These are phyloP conservation scores for Aquilaria sinensis DNA, from an alignment of 345 rosid species.

Conservation along the genomic window DNA sequence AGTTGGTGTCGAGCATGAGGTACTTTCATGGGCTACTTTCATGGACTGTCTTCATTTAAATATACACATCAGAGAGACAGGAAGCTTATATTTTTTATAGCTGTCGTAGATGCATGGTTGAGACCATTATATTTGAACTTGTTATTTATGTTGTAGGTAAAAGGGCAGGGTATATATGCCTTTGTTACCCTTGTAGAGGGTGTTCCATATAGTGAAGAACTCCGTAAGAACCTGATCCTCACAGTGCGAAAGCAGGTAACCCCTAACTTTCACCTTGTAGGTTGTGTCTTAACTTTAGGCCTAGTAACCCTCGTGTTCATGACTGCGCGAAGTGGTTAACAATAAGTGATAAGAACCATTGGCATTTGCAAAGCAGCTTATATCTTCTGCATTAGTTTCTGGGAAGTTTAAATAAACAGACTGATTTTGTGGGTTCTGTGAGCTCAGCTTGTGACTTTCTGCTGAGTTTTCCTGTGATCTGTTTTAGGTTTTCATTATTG, in stretches of 20 bases:
- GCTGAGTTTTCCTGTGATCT: not conserved
- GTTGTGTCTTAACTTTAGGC: too few species aligned
- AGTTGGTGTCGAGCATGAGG: slow-evolving; percentile 95
- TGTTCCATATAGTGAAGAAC: slow-evolving; percentile 84
- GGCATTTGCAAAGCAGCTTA: not conserved
- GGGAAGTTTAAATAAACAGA: not conserved
- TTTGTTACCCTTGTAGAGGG: slow-evolving; percentile 91
- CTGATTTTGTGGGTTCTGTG: not conserved
- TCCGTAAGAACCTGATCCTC: slow-evolving; percentile 62
- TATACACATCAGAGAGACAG: too few species aligned
- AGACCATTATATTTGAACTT: slow-evolving; percentile 5
- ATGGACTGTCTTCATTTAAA: not conserved
- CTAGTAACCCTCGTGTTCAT: too few species aligned
- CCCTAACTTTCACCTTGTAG: too few species aligned
- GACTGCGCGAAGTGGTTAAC: too few species aligned
- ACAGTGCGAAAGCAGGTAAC: slow-evolving; percentile 77
- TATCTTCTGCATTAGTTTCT: not conserved
- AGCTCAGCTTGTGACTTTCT: not conserved
- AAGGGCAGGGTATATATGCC: slow-evolving; percentile 97
- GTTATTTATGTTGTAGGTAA: slow-evolving; percentile 44
- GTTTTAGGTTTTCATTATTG: not conserved
- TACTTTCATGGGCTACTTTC: slow-evolving; percentile 9
- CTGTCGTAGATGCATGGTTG: slow-evolving; percentile 2
- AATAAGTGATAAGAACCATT: too few species aligned
- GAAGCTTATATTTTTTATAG: not conserved